These are phyloP conservation scores for Rehmannia glutinosa DNA, from an alignment of 257 asterid species.

Conservation along the genomic window DNA sequence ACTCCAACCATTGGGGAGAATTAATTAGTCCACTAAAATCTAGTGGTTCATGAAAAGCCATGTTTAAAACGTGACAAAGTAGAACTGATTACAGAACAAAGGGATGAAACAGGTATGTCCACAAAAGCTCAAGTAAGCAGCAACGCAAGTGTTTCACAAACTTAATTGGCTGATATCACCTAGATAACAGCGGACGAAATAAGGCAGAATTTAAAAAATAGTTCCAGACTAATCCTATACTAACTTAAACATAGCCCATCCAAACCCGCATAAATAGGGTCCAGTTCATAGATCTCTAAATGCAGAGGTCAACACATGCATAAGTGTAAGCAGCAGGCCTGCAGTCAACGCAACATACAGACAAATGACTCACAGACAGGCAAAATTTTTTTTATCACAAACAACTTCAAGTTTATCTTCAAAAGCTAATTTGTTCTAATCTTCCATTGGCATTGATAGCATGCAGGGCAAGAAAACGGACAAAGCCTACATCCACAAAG, in stretches of 20 bases:
- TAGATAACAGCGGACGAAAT: background rate
- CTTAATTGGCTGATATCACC: background rate
- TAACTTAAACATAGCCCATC: background rate
- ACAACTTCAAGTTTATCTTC: background rate
- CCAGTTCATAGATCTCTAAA: too few relatives aligned
- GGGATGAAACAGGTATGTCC: background rate
- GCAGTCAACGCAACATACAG: background rate
- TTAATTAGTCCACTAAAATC: background rate
- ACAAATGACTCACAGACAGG: background rate
- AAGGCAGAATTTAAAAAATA: background rate
- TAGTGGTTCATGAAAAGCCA: background rate
- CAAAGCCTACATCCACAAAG: constrained; percentile 2
- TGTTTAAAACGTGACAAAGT: background rate
- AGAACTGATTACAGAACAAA: background rate
- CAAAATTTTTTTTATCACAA: background rate
- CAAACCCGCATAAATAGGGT: background rate
- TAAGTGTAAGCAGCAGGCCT: background rate
- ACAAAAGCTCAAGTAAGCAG: background rate
- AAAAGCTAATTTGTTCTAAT: background rate
- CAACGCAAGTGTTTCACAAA: background rate
- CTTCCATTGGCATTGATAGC: background rate
- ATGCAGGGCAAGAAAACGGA: constrained; percentile 2
- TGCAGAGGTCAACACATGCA: background rate
- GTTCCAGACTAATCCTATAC: background rate
- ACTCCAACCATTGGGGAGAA: background rate